Base-by-base conservation (phyloP, 2,329 filamentous ascomycete genomes). In the Byssochlamys sp. region DNA sequence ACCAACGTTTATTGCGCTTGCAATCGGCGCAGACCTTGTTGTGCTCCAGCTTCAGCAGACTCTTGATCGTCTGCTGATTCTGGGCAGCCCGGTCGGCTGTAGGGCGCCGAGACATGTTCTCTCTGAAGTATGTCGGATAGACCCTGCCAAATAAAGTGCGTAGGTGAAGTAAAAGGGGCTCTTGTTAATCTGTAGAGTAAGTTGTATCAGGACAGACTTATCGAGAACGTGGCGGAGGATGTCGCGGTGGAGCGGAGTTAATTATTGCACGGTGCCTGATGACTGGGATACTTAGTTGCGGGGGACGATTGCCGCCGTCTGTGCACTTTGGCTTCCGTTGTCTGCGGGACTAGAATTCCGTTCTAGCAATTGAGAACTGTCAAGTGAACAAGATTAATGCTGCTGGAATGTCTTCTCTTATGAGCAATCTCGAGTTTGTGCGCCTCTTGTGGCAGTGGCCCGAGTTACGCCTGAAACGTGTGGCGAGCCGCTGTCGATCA, bases 1-100 rank as follows among this genome's bases (percentile, higher is more conserved):
- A 78, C 87, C 65, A 76, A 95, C 91, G 94, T 76, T 97, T 99
- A 80, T 97, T 99, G 73, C 88, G 86, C 81, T 99, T 99, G 84
- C 94, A 99, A 75, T 99, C 94, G 60, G 92, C 90, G 80, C 94
- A 99, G 71, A 89, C 85, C 80, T 99, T 99, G 80, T 99, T 99
- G 61, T 85, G 79, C 71, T 97, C 92, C 65, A 99, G 79, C 78
- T 97, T 99, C 72, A 97, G 81, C 66, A 99, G 83, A 71, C 84
- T 91, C 81, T 97, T 97, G 75, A 99, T 90, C 51, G 91, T 95
- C 73, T 87, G 85, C 74, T 90, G 87, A 78, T 99, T 99, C 77
- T 95, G 89, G 69, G 91, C 91, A 68, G 91, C 89, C 75, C 90
- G 86, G 76, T 95, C 90, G 65, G 90, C 88, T 63, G 85, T 86